Base-by-base conservation (phyloP, 345 rosid genomes). In the Linum tenue region DNA sequence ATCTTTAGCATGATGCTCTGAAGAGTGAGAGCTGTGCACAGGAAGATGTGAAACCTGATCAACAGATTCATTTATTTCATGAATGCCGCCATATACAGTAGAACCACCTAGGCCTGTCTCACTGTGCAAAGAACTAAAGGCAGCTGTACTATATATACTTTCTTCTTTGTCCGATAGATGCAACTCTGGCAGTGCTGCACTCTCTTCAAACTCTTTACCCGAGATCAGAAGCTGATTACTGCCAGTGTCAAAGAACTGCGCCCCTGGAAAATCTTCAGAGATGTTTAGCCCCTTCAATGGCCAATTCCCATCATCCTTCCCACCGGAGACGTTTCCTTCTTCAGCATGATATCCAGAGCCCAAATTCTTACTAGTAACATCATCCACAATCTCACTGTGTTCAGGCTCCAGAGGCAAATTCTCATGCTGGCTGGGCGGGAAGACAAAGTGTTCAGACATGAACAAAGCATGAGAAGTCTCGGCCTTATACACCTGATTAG, bases 371-470 rank as follows among this genome's bases (percentile, higher is more conserved):
- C 75, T 83, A n/a, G 15, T 72, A 50, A 59, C 56, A 70, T 80
- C 82, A 60, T 74, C 63, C 60, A 43, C 40, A 69, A 78, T 70
- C 75, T 81, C 84, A 50, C 64, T 71, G 43, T 68, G 66, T n/a
- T 61, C 70, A 44, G 62, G 69, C 48, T 78, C 88, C 65, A 77
- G 5, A 0, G 88, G 86, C 66, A 82, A 74, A 72, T 85, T 78
- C 79, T 91, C 97, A 69, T 83, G 88, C 76, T 73, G 81, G 56
- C 70, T 78, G 5, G 94, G 96, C 37, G 90, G 89, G 68, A 85
- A 87, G 56, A 83, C 83, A 73, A 91, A 95, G 79, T 91, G 95
- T 16, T 79, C 67, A 43, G 97, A 88, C 92, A 85, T 72, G 82
- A 85, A 81, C 62, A 94, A 68, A 67, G 90, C 80, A 64, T 3